phyloP scores from a whole-genome alignment of 208 protist species.

The Trypanosoma theileri region DNA sequence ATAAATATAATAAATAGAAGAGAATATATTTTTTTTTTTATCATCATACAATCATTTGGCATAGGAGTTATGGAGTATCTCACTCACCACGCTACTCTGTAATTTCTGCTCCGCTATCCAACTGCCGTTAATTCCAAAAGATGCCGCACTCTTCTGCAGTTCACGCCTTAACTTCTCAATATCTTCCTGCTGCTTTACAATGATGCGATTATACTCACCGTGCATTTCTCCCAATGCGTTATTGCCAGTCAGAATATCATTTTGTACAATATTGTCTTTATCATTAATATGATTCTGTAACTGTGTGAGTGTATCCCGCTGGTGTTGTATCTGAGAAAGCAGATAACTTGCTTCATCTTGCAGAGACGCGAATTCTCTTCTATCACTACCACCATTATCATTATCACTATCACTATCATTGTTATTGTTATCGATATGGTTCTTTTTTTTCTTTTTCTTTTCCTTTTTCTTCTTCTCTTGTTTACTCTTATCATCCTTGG shows the following conservation, averaged over 20 bases:
- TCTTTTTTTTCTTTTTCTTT: not conserved
- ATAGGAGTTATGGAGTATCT: not conserved
- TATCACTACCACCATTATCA: not conserved
- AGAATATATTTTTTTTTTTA: no score
- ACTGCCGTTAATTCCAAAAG: conserved; percentile 10
- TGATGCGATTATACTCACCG: not conserved
- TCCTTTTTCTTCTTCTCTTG: not conserved
- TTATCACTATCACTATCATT: no score
- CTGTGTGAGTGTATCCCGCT: not conserved
- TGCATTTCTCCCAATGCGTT: not conserved
- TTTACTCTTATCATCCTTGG: not conserved
- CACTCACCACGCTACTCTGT: not conserved
- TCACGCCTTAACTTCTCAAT: conserved; percentile 14
- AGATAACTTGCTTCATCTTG: conserved; percentile 7
- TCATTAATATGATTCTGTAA: not conserved
- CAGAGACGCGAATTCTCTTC: not conserved
- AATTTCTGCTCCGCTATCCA: conserved; percentile 11
- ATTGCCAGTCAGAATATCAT: not conserved
- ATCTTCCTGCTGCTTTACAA: conserved; percentile 19
- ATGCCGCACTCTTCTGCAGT: not conserved
- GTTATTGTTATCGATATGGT: no score
- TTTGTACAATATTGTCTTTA: not conserved
- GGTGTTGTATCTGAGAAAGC: not conserved
- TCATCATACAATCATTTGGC: not conserved
- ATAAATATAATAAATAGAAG: conserved; percentile 10